Percentiles rank a stretch among this genome's conserved stretches.
These are phyloP conservation scores for Aureobasidium melanogenum DNA, from an alignment of 2,329 filamentous ascomycete genomes.

Conservation along the genomic window DNA sequence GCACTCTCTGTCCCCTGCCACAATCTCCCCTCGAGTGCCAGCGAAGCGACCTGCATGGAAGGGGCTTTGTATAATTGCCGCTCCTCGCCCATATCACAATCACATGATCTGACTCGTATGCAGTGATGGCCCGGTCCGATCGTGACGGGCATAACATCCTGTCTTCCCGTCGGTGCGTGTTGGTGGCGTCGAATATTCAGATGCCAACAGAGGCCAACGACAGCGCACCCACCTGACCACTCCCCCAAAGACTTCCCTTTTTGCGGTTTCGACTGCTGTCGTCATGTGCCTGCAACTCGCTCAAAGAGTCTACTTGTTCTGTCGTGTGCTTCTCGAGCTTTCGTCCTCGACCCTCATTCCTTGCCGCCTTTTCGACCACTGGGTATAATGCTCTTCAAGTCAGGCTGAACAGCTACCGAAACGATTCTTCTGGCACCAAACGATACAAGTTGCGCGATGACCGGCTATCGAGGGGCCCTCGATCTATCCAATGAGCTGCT, in stretches of 20 bases:
- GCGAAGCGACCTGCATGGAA: conserved; percentile 11
- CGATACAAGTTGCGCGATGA: neutral
- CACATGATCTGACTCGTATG: conserved; percentile 9
- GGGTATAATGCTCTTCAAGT: neutral
- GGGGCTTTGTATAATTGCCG: neutral
- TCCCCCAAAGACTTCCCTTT: neutral
- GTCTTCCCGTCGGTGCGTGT: neutral
- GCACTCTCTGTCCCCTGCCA: neutral
- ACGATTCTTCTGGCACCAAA: neutral
- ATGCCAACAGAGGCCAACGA: conserved; percentile 7
- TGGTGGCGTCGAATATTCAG: conserved; percentile 2
- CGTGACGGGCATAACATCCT: neutral
- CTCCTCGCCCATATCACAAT: neutral
- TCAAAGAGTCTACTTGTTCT: neutral
- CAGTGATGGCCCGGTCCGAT: conserved; percentile 5
- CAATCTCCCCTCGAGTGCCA: neutral
- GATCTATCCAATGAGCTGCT: conserved; percentile 43
- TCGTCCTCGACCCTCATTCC: neutral
- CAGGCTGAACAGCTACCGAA: neutral
- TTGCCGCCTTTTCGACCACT: neutral
- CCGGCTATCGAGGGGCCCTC: conserved; percentile 18
- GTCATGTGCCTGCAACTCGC: conserved; percentile 9
- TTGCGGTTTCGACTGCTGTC: neutral
- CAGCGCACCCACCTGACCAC: conserved; percentile 12
- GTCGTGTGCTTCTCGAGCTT: neutral